Evolutionary conservation across 2,329 filamentous ascomycete genomes (phyloP).

Genomic region (Huntiella abstrusa): DNA sequence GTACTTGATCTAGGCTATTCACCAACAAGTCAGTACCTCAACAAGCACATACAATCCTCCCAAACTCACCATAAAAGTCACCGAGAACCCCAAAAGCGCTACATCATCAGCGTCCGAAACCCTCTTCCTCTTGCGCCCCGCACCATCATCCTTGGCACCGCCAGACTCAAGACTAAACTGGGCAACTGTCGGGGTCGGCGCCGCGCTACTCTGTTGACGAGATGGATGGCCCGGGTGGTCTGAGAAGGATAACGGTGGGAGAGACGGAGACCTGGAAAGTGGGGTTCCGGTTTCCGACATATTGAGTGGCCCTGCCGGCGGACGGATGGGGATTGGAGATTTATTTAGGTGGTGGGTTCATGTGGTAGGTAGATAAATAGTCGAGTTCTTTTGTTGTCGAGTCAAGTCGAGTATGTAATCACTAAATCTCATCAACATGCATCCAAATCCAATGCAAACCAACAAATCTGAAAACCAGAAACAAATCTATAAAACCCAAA

Average conservation of each 20-base stretch:
- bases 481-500: too few species aligned
- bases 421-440: too few species aligned
- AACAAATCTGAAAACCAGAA: too few species aligned
- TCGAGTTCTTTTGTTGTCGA: too few species aligned
- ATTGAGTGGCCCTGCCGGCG: too few species aligned
- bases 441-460: too few species aligned
- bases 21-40: conserved; percentile 1
- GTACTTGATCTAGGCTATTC: conserved; percentile 36
- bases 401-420: too few species aligned
- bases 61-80: conserved; percentile 3
- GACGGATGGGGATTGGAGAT: too few species aligned
- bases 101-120: conserved; percentile 7
- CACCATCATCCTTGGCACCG: conserved; percentile 1
- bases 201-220: conserved; percentile 1
- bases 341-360: too few species aligned
- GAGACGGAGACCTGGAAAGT: conserved; percentile 6
- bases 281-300: too few species aligned
- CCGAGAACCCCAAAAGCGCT: conserved; percentile 1
- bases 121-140: conserved; percentile 7
- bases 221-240: too few species aligned
- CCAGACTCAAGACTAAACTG: conserved; percentile 2
- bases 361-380: too few species aligned
- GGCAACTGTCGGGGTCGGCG: conserved; percentile 1
- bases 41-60: conserved; percentile 3
- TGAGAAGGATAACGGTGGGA: conserved; percentile 4